Evolutionary conservation across 805 yeast genomes (phyloP).

Genomic region (Saturnispora sekii): DNA sequence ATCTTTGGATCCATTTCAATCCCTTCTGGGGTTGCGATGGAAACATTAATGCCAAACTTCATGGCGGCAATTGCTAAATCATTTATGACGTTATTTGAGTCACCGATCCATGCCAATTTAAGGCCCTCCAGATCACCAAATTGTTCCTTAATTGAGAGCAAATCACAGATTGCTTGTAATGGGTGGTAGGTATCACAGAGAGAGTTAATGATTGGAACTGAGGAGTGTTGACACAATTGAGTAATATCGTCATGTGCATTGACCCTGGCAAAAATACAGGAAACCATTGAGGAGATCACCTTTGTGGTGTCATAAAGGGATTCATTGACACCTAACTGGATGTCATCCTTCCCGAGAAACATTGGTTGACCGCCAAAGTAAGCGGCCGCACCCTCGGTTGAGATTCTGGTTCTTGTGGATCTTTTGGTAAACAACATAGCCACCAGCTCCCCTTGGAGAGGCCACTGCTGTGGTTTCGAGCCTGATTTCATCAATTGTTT

Average conservation of each 20-base stretch:
- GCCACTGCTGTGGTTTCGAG: constrained; percentile 31
- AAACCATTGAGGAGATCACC: constrained; percentile 90
- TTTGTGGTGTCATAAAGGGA: constrained; percentile 79
- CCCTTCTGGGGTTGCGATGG: constrained; percentile 77
- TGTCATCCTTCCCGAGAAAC: constrained; percentile 94
- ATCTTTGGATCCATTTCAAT: constrained; percentile 54
- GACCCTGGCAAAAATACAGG: constrained; percentile 96
- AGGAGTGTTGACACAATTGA: constrained; percentile 65
- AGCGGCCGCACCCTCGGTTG: constrained; percentile 88
- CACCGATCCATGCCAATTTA: constrained; percentile 93
- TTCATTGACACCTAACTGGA: constrained; percentile 94
- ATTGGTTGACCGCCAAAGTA: constrained; percentile 94
- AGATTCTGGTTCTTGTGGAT: constrained; percentile 90
- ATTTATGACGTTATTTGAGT: constrained; percentile 90
- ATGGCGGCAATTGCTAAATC: constrained; percentile 85
- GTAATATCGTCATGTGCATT: constrained; percentile 74
- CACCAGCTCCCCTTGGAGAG: constrained; percentile 70
- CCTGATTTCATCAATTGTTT: constrained; percentile 54
- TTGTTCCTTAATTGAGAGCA: constrained; percentile 75
- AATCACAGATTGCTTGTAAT: constrained; percentile 87
- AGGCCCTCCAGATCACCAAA: constrained; percentile 51
- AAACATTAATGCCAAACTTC: constrained; percentile 71
- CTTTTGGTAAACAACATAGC: constrained; percentile 84
- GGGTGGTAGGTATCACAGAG: constrained; percentile 93
- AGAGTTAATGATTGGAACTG: constrained; percentile 89